These are phyloP conservation scores for Yamagishiella unicocca DNA, from an alignment of 139 green algal genomes.

Conservation along the genomic window DNA sequence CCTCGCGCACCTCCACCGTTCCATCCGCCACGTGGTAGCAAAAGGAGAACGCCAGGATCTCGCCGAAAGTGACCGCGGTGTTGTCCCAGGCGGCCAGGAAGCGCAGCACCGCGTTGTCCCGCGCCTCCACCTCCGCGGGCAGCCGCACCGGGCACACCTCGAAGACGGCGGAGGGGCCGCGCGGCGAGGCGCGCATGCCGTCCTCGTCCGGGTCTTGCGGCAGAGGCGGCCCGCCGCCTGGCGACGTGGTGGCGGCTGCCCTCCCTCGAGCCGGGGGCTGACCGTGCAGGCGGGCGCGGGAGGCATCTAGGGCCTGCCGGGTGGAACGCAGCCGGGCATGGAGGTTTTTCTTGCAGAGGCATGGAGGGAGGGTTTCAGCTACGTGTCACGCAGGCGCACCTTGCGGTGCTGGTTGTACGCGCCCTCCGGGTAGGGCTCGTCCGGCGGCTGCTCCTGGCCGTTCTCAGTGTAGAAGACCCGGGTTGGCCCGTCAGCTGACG, in stretches of 20 bases:
- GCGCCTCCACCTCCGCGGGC: not conserved
- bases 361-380: too few relatives aligned
- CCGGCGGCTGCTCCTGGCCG: slow-evolving; percentile 16
- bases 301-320: not conserved
- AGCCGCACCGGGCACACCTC: slow-evolving; percentile 47
- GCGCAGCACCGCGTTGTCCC: slow-evolving; percentile 65
- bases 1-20: slow-evolving; percentile 79
- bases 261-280: too few relatives aligned
- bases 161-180: slow-evolving; percentile 27
- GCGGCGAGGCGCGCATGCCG: not conserved
- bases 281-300: not conserved
- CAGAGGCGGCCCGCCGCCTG: not conserved
- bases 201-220: not conserved
- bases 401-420: slow-evolving; percentile 57
- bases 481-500: slow-evolving; percentile 41
- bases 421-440: slow-evolving; percentile 44
- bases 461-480: slow-evolving; percentile 38
- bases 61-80: slow-evolving; percentile 71
- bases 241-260: too few relatives aligned
- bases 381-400: slow-evolving; percentile 62
- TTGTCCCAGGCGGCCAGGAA: slow-evolving; percentile 92
- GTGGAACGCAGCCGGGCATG: not conserved
- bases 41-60: slow-evolving; percentile 78
- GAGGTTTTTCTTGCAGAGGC: too few relatives aligned
- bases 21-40: slow-evolving; percentile 89